Percentiles rank a stretch among this genome's conserved stretches.
Conservation (phyloP, 345 rosid genomes). For the Syzygium aqueum region DNA sequence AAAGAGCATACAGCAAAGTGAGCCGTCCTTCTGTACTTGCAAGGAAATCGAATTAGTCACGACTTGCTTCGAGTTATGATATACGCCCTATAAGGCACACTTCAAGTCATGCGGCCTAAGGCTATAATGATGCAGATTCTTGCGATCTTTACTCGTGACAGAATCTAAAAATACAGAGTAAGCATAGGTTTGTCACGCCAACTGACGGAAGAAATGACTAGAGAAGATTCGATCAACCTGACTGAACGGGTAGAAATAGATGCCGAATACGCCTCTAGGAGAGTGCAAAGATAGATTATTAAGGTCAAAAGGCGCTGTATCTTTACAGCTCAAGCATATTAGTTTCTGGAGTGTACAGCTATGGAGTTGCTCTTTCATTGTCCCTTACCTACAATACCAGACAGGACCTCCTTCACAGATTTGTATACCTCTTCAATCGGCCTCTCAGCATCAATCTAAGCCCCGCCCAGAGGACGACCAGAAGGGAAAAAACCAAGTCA, state of each 20-base stretch:
- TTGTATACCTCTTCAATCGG: conserved; percentile 18
- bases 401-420: conserved; percentile 13
- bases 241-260: background rate
- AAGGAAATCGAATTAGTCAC: too few species aligned
- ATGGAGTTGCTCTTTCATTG: background rate
- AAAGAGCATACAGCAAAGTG: too few species aligned
- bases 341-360: background rate
- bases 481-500: background rate
- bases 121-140: too few species aligned
- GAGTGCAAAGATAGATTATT: too few species aligned
- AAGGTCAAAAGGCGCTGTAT: background rate
- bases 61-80: too few species aligned
- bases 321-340: background rate
- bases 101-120: too few species aligned
- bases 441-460: conserved; percentile 21
- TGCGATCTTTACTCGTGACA: too few species aligned
- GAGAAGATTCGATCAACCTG: background rate
- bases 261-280: background rate
- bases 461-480: background rate
- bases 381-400: background rate
- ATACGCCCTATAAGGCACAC: too few species aligned
- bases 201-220: background rate
- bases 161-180: background rate
- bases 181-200: background rate
- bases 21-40: too few species aligned